Evolutionary conservation across 2,329 filamentous ascomycete genomes (phyloP).

Genomic region (Ophiocordyceps robertsii): DNA sequence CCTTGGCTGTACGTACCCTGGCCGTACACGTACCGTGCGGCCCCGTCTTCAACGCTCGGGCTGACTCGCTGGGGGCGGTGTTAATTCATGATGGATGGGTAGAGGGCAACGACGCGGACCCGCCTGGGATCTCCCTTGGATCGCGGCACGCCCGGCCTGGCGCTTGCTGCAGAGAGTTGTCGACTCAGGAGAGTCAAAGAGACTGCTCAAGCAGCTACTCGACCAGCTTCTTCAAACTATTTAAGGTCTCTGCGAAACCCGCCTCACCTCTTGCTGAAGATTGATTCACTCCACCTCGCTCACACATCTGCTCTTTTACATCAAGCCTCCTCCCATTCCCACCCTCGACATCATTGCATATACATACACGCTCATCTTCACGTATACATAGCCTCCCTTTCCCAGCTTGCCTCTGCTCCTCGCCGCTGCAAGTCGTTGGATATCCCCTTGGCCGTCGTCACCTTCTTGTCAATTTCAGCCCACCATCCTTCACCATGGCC

Average conservation of each 20-base stretch:
- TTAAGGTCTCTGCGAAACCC: slow-evolving; percentile 4
- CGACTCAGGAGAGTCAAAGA: background rate
- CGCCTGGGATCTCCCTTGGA: background rate
- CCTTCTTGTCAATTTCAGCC: slow-evolving; percentile 1
- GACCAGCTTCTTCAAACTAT: slow-evolving; percentile 1
- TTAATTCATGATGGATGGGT: slow-evolving; percentile 1
- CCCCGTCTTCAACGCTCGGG: background rate
- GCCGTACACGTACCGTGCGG: background rate
- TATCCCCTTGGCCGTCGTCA: too few relatives aligned
- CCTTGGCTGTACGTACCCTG: slow-evolving; percentile 3
- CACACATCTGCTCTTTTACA: background rate
- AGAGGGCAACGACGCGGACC: slow-evolving; percentile 3
- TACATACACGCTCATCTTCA: background rate
- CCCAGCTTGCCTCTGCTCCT: background rate
- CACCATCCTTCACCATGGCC: slow-evolving; percentile 15
- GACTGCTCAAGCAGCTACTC: background rate
- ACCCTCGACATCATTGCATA: background rate
- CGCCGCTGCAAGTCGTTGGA: background rate
- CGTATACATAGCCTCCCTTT: background rate
- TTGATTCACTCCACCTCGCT: background rate
- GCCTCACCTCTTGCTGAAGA: background rate
- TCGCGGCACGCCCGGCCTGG: background rate
- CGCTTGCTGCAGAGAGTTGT: background rate
- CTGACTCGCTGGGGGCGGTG: slow-evolving; percentile 7
- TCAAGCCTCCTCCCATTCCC: background rate